phyloP scores from a whole-genome alignment of 2,329 filamentous ascomycete species.

The Cladobotryum protrusum region DNA sequence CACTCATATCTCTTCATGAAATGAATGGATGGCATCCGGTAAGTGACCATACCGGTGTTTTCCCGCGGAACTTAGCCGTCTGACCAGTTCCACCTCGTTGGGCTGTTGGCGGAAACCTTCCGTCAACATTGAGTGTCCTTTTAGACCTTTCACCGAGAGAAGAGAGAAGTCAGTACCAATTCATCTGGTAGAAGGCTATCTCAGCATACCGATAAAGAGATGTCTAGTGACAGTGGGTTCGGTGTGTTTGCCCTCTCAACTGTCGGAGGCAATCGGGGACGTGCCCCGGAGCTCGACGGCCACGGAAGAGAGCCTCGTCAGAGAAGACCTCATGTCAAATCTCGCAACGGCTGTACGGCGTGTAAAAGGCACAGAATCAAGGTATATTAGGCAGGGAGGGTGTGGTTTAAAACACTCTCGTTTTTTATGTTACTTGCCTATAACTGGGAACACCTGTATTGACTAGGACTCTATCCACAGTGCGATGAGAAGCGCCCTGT shows the following conservation, averaged over 20 bases:
- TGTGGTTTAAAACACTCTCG: not conserved
- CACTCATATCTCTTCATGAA: too few species aligned
- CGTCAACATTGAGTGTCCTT: too few species aligned
- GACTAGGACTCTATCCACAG: not conserved
- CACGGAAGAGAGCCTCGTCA: constrained; percentile 4
- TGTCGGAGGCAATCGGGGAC: not conserved
- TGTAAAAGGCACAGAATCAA: constrained; percentile 9
- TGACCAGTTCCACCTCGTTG: too few species aligned
- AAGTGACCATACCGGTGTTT: too few species aligned
- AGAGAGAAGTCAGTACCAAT: not conserved
- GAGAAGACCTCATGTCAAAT: constrained; percentile 6
- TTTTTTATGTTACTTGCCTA: too few species aligned
- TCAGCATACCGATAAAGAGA: not conserved
- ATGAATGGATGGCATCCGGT: too few species aligned
- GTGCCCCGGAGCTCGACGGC: constrained; percentile 1
- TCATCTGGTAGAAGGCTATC: not conserved
- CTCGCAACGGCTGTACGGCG: constrained; percentile 5
- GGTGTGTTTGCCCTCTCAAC: constrained; percentile 6
- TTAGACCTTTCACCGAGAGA: too few species aligned
- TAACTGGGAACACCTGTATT: too few species aligned
- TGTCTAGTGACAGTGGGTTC: constrained; percentile 3
- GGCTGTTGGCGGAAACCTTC: too few species aligned
- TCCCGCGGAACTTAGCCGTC: too few species aligned
- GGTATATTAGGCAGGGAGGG: not conserved
- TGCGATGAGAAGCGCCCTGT: constrained; percentile 5